Conservation (phyloP, 2,329 filamentous ascomycete species). For the Epicoccum sorghinum region DNA sequence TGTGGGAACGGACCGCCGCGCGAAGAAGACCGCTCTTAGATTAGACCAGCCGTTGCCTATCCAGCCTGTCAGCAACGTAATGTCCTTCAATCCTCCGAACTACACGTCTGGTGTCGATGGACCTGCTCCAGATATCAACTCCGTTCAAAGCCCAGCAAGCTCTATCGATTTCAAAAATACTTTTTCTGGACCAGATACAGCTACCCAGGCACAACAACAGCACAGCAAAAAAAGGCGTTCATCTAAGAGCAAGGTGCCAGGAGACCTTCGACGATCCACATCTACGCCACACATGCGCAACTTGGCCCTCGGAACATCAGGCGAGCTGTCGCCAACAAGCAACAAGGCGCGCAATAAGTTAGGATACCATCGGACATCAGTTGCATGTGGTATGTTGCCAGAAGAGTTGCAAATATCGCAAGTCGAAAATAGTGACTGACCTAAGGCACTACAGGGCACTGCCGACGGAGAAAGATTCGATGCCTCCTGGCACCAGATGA, state of each 20-base stretch:
- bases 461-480: slow-evolving; percentile 89
- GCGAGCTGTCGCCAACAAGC: slow-evolving; percentile 56
- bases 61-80: slow-evolving; percentile 39
- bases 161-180: slow-evolving; percentile 27
- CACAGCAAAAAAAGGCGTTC: slow-evolving; percentile 45
- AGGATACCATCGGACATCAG: slow-evolving; percentile 92
- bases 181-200: slow-evolving; percentile 25
- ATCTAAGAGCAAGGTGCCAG: slow-evolving; percentile 49
- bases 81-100: slow-evolving; percentile 43
- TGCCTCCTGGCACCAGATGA: slow-evolving; percentile 81
- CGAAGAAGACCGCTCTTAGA: slow-evolving; percentile 42
- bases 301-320: slow-evolving; percentile 43
- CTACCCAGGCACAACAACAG: slow-evolving; percentile 28
- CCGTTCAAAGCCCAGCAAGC: slow-evolving; percentile 31
- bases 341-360: slow-evolving; percentile 86
- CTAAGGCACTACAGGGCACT: slow-evolving; percentile 69
- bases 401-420: not conserved
- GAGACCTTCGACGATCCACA: slow-evolving; percentile 50
- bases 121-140: slow-evolving; percentile 29
- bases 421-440: slow-evolving; percentile 22
- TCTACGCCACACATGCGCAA: slow-evolving; percentile 58
- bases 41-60: slow-evolving; percentile 42
- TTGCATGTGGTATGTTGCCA: slow-evolving; percentile 84
- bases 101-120: slow-evolving; percentile 37
- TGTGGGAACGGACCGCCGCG: slow-evolving; percentile 45